phyloP scores from a whole-genome alignment of 352 stramenopile species.

The Pythium brachiatum region DNA sequence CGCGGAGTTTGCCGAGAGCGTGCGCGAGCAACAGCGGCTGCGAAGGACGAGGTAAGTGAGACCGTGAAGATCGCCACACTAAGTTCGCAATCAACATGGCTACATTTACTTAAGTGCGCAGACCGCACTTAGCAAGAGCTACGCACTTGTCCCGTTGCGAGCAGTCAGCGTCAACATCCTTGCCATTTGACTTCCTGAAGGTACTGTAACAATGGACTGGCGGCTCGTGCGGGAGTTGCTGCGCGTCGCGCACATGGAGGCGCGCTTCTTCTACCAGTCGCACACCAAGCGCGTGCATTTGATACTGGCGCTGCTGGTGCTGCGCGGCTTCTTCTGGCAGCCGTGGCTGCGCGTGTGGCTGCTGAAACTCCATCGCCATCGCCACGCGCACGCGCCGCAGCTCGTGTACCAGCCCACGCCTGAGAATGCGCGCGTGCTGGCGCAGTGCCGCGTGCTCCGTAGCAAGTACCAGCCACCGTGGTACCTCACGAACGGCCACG shows the following conservation, averaged over 20 bases:
- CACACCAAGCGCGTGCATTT: conserved; percentile 17
- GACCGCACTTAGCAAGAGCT: conserved; percentile 6
- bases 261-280: background rate
- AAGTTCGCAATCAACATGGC: conserved; percentile 17
- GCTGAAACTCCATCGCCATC: conserved; percentile 28
- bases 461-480: conserved; percentile 51
- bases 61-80: background rate
- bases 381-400: conserved; percentile 34
- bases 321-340: conserved; percentile 22
- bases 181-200: background rate
- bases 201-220: conserved; percentile 15
- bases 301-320: conserved; percentile 11
- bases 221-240: conserved; percentile 15
- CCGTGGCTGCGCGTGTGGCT: conserved; percentile 17
- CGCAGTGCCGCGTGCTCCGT: conserved; percentile 37
- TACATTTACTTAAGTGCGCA: conserved; percentile 20
- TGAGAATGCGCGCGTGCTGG: conserved; percentile 37
- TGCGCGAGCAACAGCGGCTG: conserved; percentile 20
- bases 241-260: conserved; percentile 6
- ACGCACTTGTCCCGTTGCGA: background rate
- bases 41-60: background rate
- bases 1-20: conserved; percentile 52
- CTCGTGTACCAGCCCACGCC: conserved; percentile 39
- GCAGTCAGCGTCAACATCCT: conserved; percentile 10
- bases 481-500: conserved; percentile 60